A percentile compares a stretch with the other conserved stretches of the same genome.
These are phyloP conservation scores for Mesotaenium endlicherianum DNA, from an alignment of 139 green algal genomes.

Conservation along the genomic window DNA sequence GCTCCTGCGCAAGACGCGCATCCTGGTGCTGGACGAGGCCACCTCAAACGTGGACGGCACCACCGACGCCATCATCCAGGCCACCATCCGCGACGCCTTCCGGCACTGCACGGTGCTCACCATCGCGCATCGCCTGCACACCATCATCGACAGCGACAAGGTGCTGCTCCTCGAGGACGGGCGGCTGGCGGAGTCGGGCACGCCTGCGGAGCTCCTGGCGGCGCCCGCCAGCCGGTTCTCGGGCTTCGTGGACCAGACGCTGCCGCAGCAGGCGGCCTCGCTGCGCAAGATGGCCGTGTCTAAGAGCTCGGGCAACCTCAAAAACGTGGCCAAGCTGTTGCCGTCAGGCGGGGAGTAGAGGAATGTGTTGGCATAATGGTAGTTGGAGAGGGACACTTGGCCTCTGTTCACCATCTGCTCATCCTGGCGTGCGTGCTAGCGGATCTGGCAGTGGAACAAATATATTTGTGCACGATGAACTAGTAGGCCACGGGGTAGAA, in stretches of 20 bases:
- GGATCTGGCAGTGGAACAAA: too few species aligned
- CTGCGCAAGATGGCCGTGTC: too few species aligned
- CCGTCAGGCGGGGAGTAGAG: too few species aligned
- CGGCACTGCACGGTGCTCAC: constrained; percentile 68
- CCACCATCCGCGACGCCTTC: constrained; percentile 66
- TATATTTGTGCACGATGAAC: too few species aligned
- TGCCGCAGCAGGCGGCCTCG: constrained; percentile 29
- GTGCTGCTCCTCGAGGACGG: constrained; percentile 62
- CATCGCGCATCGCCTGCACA: constrained; percentile 76
- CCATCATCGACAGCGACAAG: constrained; percentile 73
- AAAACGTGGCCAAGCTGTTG: too few species aligned
- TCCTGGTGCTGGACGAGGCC: constrained; percentile 87
- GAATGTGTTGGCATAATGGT: too few species aligned
- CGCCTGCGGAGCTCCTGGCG: constrained; percentile 57
- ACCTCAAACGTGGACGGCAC: constrained; percentile 85
- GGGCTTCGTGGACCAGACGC: constrained; percentile 35
- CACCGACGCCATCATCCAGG: constrained; percentile 79
- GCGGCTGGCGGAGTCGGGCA: constrained; percentile 59
- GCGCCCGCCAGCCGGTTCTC: constrained; percentile 12
- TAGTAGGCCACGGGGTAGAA: too few species aligned
- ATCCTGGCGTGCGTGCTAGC: too few species aligned
- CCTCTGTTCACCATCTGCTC: too few species aligned
- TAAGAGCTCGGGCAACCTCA: too few species aligned
- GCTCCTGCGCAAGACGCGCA: constrained; percentile 66
- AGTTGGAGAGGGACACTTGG: too few species aligned